These are phyloP conservation scores for Aspergillus sergii DNA, from an alignment of 2,329 filamentous ascomycete genomes.

Conservation along the genomic window DNA sequence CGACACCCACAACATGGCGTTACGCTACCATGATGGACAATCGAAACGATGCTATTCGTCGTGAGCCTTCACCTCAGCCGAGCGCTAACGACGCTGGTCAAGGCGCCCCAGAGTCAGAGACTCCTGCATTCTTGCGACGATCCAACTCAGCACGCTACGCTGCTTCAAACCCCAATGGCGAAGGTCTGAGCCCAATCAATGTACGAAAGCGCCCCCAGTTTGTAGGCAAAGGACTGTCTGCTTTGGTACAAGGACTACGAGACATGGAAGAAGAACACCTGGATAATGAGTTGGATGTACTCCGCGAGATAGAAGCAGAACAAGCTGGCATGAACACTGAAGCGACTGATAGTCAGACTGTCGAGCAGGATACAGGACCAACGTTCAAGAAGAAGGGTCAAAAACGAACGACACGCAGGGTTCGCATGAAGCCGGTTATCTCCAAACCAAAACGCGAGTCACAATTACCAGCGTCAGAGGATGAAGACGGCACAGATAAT, in stretches of 20 bases:
- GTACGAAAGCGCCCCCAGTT: constrained; percentile 39
- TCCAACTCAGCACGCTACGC: constrained; percentile 36
- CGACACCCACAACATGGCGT: constrained; percentile 48
- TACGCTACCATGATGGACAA: constrained; percentile 44
- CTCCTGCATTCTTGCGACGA: constrained; percentile 44
- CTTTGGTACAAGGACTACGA: constrained; percentile 41
- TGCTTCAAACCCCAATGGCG: constrained; percentile 14
- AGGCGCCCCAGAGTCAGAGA: constrained; percentile 33
- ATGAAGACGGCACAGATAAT: constrained; percentile 17
- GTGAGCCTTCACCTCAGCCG: constrained; percentile 10
- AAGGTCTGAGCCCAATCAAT: constrained; percentile 41
- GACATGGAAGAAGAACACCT: constrained; percentile 45
- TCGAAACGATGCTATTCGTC: constrained; percentile 22
- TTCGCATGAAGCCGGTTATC: constrained; percentile 45
- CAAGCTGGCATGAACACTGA: constrained; percentile 32
- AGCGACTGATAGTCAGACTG: constrained; percentile 41
- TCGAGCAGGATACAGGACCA: constrained; percentile 16
- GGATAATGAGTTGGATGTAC: constrained; percentile 47
- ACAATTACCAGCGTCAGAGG: constrained; percentile 23
- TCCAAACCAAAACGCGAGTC: constrained; percentile 34
- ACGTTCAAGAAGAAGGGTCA: constrained; percentile 52
- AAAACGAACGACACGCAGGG: constrained; percentile 50
- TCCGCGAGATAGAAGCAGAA: constrained; percentile 48
- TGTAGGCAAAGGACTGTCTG: constrained; percentile 42
- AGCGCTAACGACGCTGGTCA: constrained; percentile 6